Evolutionary conservation across 345 rosid species (phyloP).

Genomic region (Eucalyptus grandis): DNA sequence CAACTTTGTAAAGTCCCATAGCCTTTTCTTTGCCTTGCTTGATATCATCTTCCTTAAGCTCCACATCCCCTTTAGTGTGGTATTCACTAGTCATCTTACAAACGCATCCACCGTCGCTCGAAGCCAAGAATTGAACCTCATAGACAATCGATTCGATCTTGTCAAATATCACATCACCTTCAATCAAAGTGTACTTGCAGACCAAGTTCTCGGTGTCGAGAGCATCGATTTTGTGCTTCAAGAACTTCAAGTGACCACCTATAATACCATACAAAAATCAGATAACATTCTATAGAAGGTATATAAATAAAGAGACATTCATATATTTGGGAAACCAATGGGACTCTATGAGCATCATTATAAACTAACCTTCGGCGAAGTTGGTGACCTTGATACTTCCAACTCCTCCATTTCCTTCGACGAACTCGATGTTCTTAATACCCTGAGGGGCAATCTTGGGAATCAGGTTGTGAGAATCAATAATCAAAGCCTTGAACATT

Average conservation of each 20-base stretch:
- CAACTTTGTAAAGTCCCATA: constrained; percentile 1
- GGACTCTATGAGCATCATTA: not conserved
- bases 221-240: constrained; percentile 15
- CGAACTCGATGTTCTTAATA: not conserved
- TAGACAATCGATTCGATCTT: constrained; percentile 4
- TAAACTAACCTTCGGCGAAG: not conserved
- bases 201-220: constrained; percentile 2
- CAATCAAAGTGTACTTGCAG: constrained; percentile 10
- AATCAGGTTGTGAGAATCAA: not conserved
- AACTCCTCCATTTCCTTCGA: not conserved
- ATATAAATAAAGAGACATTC: not conserved
- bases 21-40: not conserved
- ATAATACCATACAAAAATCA: not conserved
- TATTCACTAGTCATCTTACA: constrained; percentile 10
- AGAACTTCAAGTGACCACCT: not conserved
- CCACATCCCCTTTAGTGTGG: not conserved
- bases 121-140: constrained; percentile 10
- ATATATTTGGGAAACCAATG: not conserved
- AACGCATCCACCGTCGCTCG: constrained; percentile 1
- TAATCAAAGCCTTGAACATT: not conserved
- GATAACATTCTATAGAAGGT: not conserved
- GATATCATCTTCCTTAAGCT: constrained; percentile 8
- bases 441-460: not conserved
- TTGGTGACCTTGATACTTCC: not conserved
- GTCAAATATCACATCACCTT: constrained; percentile 5